phyloP scores from a whole-genome alignment of 768 basidiomycete species.

The Chalciporus pseudorubinellus region DNA sequence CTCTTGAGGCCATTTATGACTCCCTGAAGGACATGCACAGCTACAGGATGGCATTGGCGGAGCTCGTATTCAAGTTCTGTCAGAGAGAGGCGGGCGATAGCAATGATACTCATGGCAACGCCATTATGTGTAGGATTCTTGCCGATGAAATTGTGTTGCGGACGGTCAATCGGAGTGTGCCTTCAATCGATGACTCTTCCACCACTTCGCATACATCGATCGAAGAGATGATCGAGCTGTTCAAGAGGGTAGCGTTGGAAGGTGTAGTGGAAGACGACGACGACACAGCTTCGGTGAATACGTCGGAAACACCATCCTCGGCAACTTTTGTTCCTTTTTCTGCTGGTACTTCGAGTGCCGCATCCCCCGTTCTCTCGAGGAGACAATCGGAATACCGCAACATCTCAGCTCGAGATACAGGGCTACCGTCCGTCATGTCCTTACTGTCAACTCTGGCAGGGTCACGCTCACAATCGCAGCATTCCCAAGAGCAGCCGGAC shows the following conservation, averaged over 20 bases:
- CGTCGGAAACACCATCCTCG: conserved; percentile 40
- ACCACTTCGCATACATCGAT: conserved; percentile 21
- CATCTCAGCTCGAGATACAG: conserved; percentile 42
- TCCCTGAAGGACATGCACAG: conserved; percentile 66
- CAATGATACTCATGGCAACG: conserved; percentile 28
- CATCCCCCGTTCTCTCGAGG: conserved; percentile 56
- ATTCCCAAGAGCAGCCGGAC: conserved; percentile 40
- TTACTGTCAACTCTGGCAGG: conserved; percentile 61
- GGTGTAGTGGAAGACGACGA: conserved; percentile 40
- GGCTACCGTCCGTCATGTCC: conserved; percentile 61
- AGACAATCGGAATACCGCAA: conserved; percentile 54
- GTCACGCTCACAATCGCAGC: conserved; percentile 59
- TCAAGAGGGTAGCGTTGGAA: conserved; percentile 40
- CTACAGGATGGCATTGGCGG: conserved; percentile 55
- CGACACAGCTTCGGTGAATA: conserved; percentile 39
- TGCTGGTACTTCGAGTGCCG: conserved; percentile 32
- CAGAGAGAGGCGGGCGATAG: conserved; percentile 30
- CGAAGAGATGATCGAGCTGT: conserved; percentile 37
- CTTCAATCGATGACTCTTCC: conserved; percentile 7
- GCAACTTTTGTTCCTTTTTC: conserved; percentile 27
- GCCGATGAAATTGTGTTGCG: conserved; percentile 68
- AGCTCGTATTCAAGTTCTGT: conserved; percentile 56
- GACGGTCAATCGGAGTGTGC: conserved; percentile 39
- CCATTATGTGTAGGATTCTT: conserved; percentile 54
- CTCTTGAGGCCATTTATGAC: conserved; percentile 58